Conservation (phyloP, 768 basidiomycete species). For the Naganishia antarctica region DNA sequence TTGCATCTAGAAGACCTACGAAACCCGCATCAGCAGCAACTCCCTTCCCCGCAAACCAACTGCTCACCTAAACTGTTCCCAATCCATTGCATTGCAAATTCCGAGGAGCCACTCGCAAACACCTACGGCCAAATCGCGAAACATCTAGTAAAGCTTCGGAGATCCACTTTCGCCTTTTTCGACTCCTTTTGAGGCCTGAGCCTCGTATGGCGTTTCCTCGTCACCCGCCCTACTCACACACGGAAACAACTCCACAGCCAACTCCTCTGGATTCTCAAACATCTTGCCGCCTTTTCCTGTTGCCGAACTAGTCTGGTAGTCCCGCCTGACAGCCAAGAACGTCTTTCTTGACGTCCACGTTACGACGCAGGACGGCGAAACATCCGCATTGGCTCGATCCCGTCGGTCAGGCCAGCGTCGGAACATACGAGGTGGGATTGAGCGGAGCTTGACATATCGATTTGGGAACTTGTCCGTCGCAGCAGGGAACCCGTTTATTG, state of each 20-base stretch:
- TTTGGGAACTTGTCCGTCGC: neutral
- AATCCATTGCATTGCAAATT: slow-evolving; percentile 8
- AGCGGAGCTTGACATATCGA: slow-evolving; percentile 25
- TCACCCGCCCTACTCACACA: neutral
- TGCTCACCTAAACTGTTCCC: slow-evolving; percentile 33
- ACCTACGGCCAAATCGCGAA: slow-evolving; percentile 54
- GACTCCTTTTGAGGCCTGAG: neutral
- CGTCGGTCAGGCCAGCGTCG: slow-evolving; percentile 16
- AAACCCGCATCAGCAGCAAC: neutral
- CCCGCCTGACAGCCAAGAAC: neutral
- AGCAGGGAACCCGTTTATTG: neutral
- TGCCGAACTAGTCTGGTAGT: neutral
- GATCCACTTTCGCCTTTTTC: slow-evolving; percentile 25
- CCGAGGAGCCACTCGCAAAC: neutral
- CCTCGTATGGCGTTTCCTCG: neutral
- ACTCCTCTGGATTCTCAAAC: neutral
- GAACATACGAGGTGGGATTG: slow-evolving; percentile 36
- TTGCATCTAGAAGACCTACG: slow-evolving; percentile 7
- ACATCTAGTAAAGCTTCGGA: slow-evolving; percentile 48
- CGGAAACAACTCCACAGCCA: slow-evolving; percentile 10
- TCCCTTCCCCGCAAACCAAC: neutral
- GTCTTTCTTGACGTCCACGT: slow-evolving; percentile 24
- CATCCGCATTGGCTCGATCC: neutral
- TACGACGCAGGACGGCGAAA: neutral
- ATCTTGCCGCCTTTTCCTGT: neutral